Base-by-base conservation (phyloP, 1,284 basidiomycete species). In the Malassezia caprae region DNA sequence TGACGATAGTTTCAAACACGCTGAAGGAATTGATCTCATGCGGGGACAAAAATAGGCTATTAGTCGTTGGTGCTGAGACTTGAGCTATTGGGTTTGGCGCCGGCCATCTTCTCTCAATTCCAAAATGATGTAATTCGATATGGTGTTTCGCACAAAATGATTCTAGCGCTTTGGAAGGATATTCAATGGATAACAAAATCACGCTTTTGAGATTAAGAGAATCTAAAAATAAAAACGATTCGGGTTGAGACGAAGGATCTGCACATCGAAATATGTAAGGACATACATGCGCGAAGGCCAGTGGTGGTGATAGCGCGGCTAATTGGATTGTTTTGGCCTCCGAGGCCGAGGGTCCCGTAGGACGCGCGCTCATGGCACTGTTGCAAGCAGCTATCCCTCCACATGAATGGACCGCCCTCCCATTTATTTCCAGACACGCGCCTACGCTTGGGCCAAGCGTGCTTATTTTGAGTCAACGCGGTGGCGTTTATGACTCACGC, bases 221-320 rank as follows among this genome's bases (percentile, higher is more conserved):
- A 28, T 60, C 57, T 0, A 71, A 42, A 53, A 67, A 68, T 5
- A 53, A 31, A 21, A 62, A 62, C 27, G 57, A 65, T 11, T 53
- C 51, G 3, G 61, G 56, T 12, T 27, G 24, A 10, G 34, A 26
- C 0, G 56, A 34, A 0, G 64, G 65, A 12, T 64, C 63, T 0
- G 58, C 62, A 4, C 59, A 64, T 12, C 69, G 67, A 26, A 64
- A 70, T 48, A 72, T 68, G 34, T 65, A 60, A 0, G 68, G 66
- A 15, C 62, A 67, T 3, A 72, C 67, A 1, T 61, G 53, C 4
- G 67, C 59, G 42, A 70, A 72, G 0, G 59, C 47, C 0, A 63
- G 53, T 5, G 69, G 69, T 10, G 68, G 68, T 8, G 62, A 53
- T 12, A 67, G 15, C 4, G 27, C 24, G 5, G 41, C 23, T 15